Conservation (phyloP, 345 rosid genomes). For the Eucalyptus cloeziana region DNA sequence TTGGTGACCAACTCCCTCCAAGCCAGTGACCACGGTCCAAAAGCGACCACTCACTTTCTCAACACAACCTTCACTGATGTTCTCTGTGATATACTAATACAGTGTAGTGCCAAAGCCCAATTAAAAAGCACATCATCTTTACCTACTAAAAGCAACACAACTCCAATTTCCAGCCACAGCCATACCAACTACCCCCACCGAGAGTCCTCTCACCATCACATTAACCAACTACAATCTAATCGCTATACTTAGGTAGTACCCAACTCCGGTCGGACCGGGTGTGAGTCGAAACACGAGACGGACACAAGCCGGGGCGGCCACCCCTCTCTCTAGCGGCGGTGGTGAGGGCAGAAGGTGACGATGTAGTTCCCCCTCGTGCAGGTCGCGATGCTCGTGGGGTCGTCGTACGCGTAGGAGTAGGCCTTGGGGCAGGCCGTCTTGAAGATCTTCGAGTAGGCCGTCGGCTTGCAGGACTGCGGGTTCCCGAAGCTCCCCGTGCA, state of each 20-base stretch:
- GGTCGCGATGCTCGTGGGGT: conserved; percentile 84
- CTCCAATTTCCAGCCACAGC: background rate
- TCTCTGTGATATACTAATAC: background rate
- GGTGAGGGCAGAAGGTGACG: conserved; percentile 82
- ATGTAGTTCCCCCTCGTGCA: conserved; percentile 63
- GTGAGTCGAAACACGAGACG: background rate
- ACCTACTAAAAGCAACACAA: background rate
- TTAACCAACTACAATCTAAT: background rate
- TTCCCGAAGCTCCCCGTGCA: conserved; percentile 77
- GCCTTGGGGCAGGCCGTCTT: conserved; percentile 94
- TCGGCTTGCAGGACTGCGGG: conserved; percentile 78
- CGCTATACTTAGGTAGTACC: background rate
- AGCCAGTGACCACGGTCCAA: background rate
- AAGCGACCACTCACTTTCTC: background rate
- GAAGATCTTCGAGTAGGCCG: conserved; percentile 80
- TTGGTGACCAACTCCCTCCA: background rate
- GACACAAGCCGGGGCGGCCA: rapidly evolving
- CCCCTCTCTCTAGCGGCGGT: background rate
- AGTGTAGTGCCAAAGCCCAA: background rate
- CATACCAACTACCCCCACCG: background rate
- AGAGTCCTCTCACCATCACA: background rate
- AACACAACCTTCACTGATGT: background rate
- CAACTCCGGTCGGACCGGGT: background rate
- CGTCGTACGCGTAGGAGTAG: conserved; percentile 88
- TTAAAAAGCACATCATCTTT: background rate